Evolutionary conservation across 352 stramenopile species (phyloP), one percentile per base, ranked within the genome.

Genomic region (Aphanomyces invadans): DNA sequence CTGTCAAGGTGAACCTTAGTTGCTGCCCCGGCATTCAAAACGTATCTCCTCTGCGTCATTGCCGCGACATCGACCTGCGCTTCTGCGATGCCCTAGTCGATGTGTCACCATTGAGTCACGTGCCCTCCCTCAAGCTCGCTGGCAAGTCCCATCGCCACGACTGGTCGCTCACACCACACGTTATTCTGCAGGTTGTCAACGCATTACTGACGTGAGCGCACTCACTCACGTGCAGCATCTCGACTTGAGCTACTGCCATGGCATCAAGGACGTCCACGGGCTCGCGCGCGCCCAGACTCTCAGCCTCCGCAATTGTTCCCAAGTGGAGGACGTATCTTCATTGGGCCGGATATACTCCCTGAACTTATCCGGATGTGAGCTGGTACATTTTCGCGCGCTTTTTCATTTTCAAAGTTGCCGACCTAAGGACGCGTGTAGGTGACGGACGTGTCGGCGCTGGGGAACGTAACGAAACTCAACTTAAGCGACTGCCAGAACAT

Each of bases 11-110:
- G 19, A 88, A 88, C 36, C 39, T 89, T 42, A 88, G 79, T 2
- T 79, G 79, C 11, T 89, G 81, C 26, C 72, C 74, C 36, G 65
- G 74, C 23, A 71, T 88, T 44, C 70, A 59, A 33, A 75, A 90
- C 66, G 63, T 87, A 39, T 63, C 70, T 32, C 70, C 76, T 2
- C 61, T 90, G 44, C 32, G 70, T 5, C 53, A 69, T 12, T 74
- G 72, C 1, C 59, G 51, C 3, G 74, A 87, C 26, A 72, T 88
- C 0, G 81, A 90, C 33, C 49, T 90, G 62, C 78, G 79, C 23
- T 90, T 90, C 69, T 88, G 81, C 54, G 81, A 88, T 64, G 70
- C 75, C 0, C 68, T 88, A 0, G 73, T 81, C n/a, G 74, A 88
- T 46, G 76, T 88, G 0, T 71, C 44, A 9, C 70, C 76, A 48